These are phyloP conservation scores for Jatropha multifida DNA, from an alignment of 441 rosid species.

Conservation along the genomic window DNA sequence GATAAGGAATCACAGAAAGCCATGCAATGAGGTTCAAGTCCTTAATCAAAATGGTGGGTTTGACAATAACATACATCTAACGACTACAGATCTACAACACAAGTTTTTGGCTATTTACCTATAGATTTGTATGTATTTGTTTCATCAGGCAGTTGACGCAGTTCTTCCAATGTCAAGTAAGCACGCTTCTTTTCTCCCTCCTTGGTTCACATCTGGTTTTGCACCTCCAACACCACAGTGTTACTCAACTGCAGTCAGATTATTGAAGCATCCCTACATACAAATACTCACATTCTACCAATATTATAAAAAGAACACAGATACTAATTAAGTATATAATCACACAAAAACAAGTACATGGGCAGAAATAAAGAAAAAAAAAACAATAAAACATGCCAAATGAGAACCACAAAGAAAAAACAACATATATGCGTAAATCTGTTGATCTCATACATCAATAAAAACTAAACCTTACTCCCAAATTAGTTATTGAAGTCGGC, in stretches of 20 bases:
- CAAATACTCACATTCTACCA: not conserved
- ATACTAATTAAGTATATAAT: not conserved
- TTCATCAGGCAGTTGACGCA: constrained; percentile 63
- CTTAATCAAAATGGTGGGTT: not conserved
- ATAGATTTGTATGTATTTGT: constrained; percentile 89
- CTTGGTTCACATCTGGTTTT: constrained; percentile 76
- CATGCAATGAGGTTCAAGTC: not conserved
- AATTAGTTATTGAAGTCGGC: too few relatives aligned
- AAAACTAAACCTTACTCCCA: too few relatives aligned
- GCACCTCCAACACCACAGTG: constrained; percentile 52
- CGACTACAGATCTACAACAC: not conserved
- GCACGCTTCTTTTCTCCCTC: constrained; percentile 94
- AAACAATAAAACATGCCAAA: not conserved
- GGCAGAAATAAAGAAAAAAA: not conserved
- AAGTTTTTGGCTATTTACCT: constrained; percentile 33
- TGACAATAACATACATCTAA: not conserved
- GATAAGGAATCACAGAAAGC: not conserved
- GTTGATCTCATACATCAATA: not conserved
- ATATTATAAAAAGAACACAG: not conserved
- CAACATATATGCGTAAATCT: too few relatives aligned
- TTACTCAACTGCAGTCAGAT: constrained; percentile 19
- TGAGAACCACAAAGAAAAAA: too few relatives aligned
- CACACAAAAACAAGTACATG: not conserved
- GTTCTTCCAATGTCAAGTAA: constrained; percentile 84
- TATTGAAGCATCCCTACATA: not conserved